Evolutionary conservation across 2,329 filamentous ascomycete genomes (phyloP).

Genomic region (Fusarium dlaminii): DNA sequence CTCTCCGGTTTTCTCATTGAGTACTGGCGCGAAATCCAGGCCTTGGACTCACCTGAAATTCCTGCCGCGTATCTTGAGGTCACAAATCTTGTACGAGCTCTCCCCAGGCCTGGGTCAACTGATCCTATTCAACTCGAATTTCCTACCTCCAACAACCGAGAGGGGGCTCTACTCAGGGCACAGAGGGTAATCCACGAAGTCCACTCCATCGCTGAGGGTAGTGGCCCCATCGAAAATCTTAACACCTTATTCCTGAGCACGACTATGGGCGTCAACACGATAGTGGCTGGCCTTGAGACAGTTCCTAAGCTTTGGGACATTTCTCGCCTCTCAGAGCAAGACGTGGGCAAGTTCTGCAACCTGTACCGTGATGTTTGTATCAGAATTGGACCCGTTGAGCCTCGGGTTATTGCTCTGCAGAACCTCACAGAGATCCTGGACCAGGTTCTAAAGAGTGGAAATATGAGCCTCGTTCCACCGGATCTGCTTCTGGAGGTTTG

Average conservation of each 20-base stretch:
- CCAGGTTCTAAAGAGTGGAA: conserved; percentile 44
- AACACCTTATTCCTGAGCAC: conserved; percentile 43
- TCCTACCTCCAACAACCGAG: conserved; percentile 19
- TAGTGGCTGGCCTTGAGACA: conserved; percentile 50
- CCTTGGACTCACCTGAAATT: conserved; percentile 52
- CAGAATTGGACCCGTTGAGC: conserved; percentile 52
- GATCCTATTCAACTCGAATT: conserved; percentile 35
- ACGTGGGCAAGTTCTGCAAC: conserved; percentile 48
- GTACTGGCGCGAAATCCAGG: conserved; percentile 37
- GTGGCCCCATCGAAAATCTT: conserved; percentile 37
- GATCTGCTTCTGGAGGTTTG: conserved; percentile 53
- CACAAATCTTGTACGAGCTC: conserved; percentile 53
- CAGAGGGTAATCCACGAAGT: conserved; percentile 52
- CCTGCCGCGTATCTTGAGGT: conserved; percentile 58
- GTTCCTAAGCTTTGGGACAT: conserved; percentile 47
- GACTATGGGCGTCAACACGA: conserved; percentile 46
- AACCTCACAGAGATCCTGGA: conserved; percentile 60
- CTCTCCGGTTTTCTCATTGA: conserved; percentile 45
- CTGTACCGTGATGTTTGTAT: conserved; percentile 57
- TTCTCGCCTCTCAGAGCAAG: conserved; percentile 35
- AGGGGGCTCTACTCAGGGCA: conserved; percentile 52
- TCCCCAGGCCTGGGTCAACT: conserved; percentile 38
- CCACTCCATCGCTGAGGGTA: conserved; percentile 44
- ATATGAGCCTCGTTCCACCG: conserved; percentile 45
- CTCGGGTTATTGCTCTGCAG: conserved; percentile 57